These are phyloP conservation scores for Porphyrellus cyaneotinctus DNA, from an alignment of 768 basidiomycete genomes.

Conservation along the genomic window DNA sequence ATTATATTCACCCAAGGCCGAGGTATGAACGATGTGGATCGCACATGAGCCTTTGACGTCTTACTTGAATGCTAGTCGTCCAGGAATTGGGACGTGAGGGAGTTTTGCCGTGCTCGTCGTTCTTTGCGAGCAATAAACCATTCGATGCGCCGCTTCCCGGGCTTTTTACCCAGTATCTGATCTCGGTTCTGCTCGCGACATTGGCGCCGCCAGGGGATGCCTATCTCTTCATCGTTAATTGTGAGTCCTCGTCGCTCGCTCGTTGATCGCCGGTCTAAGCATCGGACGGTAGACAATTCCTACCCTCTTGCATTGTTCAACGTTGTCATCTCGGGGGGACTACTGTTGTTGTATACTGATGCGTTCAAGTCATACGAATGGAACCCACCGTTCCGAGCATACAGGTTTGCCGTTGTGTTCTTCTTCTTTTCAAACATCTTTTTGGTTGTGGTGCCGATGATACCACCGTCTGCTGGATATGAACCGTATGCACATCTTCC, in stretches of 20 bases:
- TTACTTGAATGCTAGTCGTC: conserved; percentile 42
- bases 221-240: conserved; percentile 64
- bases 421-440: conserved; percentile 68
- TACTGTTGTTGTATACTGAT: conserved; percentile 55
- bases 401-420: conserved; percentile 43
- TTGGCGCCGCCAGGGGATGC: conserved; percentile 69
- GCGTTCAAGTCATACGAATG: conserved; percentile 45
- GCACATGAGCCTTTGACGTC: neutral
- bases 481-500: conserved; percentile 55
- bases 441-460: conserved; percentile 55
- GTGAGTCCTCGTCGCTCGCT: conserved; percentile 35
- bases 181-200: conserved; percentile 53
- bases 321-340: conserved; percentile 53
- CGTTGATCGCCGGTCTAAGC: neutral
- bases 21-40: conserved; percentile 37
- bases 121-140: conserved; percentile 70
- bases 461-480: conserved; percentile 54
- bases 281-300: conserved; percentile 44
- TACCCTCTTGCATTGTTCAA: conserved; percentile 59
- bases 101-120: conserved; percentile 57
- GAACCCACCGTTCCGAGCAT: conserved; percentile 63
- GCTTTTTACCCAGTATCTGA: conserved; percentile 55
- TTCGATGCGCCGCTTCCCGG: conserved; percentile 65
- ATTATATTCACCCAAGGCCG: conserved; percentile 64
- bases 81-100: conserved; percentile 75